A percentile compares a stretch with the other conserved stretches of the same genome.
phyloP scores from a whole-genome alignment of 139 green algal species.

The Auxenochlorella protothecoides region DNA sequence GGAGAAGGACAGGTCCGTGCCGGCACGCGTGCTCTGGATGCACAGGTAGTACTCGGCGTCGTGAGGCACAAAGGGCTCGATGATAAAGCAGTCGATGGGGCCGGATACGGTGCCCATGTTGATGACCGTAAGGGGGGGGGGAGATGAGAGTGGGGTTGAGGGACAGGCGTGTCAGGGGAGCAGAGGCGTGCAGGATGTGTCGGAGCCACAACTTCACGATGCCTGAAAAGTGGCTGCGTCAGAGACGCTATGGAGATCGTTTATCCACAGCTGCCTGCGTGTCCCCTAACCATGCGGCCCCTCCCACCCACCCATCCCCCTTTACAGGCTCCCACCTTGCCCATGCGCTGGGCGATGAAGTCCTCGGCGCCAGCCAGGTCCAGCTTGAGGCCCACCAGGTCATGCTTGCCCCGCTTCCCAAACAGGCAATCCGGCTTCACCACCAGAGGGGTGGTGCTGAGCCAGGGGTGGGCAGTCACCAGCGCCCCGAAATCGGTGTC shows the following conservation, averaged over 20 bases:
- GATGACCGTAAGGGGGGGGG: neutral
- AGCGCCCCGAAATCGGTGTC: slow-evolving; percentile 56
- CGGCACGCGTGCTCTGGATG: slow-evolving; percentile 40
- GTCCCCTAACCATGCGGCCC: too few species aligned
- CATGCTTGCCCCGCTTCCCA: slow-evolving; percentile 87
- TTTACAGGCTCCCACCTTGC: slow-evolving; percentile 23
- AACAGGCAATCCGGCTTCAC: slow-evolving; percentile 96
- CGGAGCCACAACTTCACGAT: too few species aligned
- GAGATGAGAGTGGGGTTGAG: too few species aligned
- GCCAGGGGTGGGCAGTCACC: neutral
- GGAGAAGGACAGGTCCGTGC: slow-evolving; percentile 47
- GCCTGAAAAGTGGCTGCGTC: too few species aligned
- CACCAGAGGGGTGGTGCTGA: slow-evolving; percentile 48
- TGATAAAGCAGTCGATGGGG: slow-evolving; percentile 76
- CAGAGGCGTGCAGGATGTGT: too few species aligned
- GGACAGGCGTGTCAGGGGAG: too few species aligned
- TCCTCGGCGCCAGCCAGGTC: slow-evolving; percentile 37
- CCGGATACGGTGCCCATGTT: slow-evolving; percentile 37
- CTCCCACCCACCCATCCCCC: too few species aligned
- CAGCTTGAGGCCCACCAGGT: slow-evolving; percentile 79
- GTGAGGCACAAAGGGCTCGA: slow-evolving; percentile 91
- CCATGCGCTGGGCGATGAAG: slow-evolving; percentile 66
- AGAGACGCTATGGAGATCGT: too few species aligned
- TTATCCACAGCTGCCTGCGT: too few species aligned
- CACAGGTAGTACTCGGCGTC: slow-evolving; percentile 70